Conservation (phyloP, 108 stramenopile species). For the Nannochloropsis gaditana region DNA sequence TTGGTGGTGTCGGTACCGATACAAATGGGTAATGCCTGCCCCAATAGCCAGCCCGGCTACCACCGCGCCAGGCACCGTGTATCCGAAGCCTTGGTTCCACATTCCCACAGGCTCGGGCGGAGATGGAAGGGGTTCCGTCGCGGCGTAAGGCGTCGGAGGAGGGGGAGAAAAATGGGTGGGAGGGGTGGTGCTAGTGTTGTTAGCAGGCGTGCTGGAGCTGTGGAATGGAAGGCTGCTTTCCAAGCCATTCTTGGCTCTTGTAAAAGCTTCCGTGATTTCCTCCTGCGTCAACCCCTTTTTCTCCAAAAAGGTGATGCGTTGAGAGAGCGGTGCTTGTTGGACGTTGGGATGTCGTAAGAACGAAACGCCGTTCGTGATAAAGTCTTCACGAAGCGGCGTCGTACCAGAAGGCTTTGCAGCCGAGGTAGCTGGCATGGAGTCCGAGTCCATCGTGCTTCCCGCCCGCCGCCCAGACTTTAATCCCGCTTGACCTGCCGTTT, state of each 20-base stretch:
- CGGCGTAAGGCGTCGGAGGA: neutral
- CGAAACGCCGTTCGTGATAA: slow-evolving; percentile 37
- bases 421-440: no score
- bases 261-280: slow-evolving; percentile 40
- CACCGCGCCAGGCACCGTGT: neutral
- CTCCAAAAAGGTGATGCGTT: slow-evolving; percentile 44
- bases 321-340: slow-evolving; percentile 38
- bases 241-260: slow-evolving; percentile 23
- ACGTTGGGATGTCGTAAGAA: slow-evolving; percentile 43
- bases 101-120: neutral
- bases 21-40: neutral
- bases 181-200: neutral
- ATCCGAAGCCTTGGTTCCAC: neutral
- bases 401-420: no score
- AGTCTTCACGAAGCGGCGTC: neutral
- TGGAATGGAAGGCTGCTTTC: neutral
- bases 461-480: no score
- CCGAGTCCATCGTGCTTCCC: no score
- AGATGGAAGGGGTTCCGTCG: neutral
- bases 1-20: neutral
- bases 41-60: neutral
- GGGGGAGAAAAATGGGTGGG: neutral
- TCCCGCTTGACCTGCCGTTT: no score
- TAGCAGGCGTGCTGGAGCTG: neutral
- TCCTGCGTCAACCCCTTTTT: slow-evolving; percentile 38